Conservation (phyloP, 1,284 basidiomycete genomes). For the Moniliophthora roreri region DNA sequence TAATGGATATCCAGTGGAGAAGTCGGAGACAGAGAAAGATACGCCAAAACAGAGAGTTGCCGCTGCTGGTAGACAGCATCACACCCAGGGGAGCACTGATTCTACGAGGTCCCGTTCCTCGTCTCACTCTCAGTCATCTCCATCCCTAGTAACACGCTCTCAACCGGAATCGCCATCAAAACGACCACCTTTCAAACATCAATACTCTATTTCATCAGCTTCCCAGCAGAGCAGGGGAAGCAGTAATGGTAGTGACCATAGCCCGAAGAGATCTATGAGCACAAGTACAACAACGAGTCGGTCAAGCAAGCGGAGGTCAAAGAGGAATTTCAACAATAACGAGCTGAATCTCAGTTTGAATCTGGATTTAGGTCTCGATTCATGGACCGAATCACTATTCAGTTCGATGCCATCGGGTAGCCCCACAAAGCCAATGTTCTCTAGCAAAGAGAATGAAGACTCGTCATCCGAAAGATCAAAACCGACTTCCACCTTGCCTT, state of each 20-base stretch:
- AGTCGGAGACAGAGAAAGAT: background rate
- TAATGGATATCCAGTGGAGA: slow-evolving; percentile 7
- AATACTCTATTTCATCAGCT: background rate
- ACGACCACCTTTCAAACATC: background rate
- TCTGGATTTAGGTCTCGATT: background rate
- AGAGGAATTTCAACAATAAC: background rate
- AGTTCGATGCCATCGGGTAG: background rate
- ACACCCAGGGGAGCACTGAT: slow-evolving; percentile 1
- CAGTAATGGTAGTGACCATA: background rate
- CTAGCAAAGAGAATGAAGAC: background rate
- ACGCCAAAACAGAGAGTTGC: background rate
- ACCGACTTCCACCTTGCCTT: too few relatives aligned
- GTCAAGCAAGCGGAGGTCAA: background rate
- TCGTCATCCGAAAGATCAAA: background rate
- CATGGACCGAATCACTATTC: background rate
- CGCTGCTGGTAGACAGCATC: background rate
- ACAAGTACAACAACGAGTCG: background rate
- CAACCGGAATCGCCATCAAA: background rate
- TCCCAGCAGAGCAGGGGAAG: background rate
- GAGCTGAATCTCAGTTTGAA: slow-evolving; percentile 2
- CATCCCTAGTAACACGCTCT: background rate
- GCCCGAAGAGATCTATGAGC: background rate
- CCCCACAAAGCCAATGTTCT: background rate
- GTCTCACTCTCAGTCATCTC: background rate
- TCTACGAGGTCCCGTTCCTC: background rate